These are phyloP conservation scores for Anthoceros angustus DNA, from an alignment of 225 moss, liverwort and hornwort genomes.

Conservation along the genomic window DNA sequence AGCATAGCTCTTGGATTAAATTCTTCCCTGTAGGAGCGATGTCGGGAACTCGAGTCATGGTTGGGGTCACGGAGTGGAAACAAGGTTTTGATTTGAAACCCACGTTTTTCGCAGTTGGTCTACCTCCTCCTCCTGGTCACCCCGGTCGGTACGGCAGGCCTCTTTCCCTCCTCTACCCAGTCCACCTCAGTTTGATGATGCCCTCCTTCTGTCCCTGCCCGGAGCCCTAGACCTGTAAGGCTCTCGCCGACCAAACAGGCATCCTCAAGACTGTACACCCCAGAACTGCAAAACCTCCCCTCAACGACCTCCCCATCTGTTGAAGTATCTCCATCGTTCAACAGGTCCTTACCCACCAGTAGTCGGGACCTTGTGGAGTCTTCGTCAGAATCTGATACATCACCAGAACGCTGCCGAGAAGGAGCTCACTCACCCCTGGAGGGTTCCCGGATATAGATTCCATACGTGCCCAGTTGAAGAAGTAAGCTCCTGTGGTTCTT, in stretches of 20 bases:
- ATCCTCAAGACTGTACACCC: neutral
- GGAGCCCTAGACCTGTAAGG: neutral
- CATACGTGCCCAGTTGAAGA: neutral
- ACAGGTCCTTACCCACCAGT: neutral
- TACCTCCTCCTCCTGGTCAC: conserved; percentile 1
- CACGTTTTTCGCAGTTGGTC: neutral
- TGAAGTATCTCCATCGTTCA: neutral
- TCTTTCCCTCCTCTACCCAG: neutral
- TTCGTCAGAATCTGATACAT: neutral
- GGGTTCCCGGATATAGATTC: neutral
- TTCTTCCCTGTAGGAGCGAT: too few relatives aligned
- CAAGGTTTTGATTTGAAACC: neutral
- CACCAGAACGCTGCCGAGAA: neutral
- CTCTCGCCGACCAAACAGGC: neutral
- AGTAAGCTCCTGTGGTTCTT: neutral
- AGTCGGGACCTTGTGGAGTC: too few relatives aligned
- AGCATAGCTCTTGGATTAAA: too few relatives aligned
- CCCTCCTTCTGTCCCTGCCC: neutral
- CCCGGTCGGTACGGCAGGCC: neutral
- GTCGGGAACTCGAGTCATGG: too few relatives aligned
- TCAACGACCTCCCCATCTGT: neutral
- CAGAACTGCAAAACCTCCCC: neutral
- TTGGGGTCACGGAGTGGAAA: too few relatives aligned
- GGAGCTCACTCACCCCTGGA: neutral
- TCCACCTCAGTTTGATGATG: neutral